Evolutionary conservation across 2,329 filamentous ascomycete genomes (phyloP).

Genomic region (Aspergillus ustus): DNA sequence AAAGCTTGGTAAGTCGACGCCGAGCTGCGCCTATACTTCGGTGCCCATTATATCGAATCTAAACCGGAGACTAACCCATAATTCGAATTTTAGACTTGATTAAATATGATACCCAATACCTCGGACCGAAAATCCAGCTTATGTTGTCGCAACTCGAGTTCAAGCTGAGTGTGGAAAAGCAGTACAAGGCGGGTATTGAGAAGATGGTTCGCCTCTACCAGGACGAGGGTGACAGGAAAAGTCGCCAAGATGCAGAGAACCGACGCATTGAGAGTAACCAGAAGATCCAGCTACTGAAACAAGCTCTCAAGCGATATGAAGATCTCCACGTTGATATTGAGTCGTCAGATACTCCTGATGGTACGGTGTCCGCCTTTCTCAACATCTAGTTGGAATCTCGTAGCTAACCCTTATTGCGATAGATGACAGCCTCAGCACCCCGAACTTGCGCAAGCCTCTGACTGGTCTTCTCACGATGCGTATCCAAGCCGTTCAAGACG

Average conservation of each 20-base stretch:
- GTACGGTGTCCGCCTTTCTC: conserved; percentile 56
- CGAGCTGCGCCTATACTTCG: neutral
- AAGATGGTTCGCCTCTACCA: conserved; percentile 99
- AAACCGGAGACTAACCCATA: conserved; percentile 21
- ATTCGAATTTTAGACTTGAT: conserved; percentile 73
- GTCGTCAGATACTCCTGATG: conserved; percentile 74
- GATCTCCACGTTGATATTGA: conserved; percentile 96
- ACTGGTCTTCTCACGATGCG: conserved; percentile 87
- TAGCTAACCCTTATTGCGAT: conserved; percentile 31
- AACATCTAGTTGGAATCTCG: neutral
- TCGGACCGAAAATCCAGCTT: conserved; percentile 95
- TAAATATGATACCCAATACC: conserved; percentile 95
- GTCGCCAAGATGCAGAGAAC: conserved; percentile 87
- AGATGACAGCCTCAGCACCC: conserved; percentile 97
- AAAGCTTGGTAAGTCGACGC: conserved; percentile 75
- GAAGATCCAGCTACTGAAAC: conserved; percentile 94
- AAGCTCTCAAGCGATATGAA: conserved; percentile 95
- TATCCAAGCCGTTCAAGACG: conserved; percentile 87
- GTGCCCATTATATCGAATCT: neutral
- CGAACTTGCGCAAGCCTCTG: conserved; percentile 93
- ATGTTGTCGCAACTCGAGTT: conserved; percentile 99
- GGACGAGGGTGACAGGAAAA: conserved; percentile 96
- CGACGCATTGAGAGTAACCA: conserved; percentile 93
- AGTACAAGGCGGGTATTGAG: conserved; percentile 98
- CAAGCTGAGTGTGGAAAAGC: conserved; percentile 97